These are phyloP conservation scores for Beauveria sp. DNA, from an alignment of 2,329 filamentous ascomycete species.

Conservation along the genomic window DNA sequence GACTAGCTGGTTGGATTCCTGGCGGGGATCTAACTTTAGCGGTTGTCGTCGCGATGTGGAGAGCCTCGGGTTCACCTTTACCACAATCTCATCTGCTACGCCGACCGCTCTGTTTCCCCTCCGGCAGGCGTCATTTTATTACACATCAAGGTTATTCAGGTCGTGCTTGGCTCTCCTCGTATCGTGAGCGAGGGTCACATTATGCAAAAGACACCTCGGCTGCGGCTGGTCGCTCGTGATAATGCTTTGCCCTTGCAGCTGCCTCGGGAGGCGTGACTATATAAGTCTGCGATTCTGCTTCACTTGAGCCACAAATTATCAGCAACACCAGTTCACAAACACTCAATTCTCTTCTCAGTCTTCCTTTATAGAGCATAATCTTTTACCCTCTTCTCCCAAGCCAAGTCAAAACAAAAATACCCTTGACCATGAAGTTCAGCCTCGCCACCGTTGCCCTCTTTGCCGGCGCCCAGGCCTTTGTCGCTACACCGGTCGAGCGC, in stretches of 20 bases:
- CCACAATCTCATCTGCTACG: not conserved
- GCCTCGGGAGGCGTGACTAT: not conserved
- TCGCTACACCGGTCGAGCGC: constrained; percentile 8
- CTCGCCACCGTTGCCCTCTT: constrained; percentile 9
- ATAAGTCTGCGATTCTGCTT: not conserved
- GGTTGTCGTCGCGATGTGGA: not conserved
- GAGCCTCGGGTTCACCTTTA: not conserved
- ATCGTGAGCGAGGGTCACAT: not conserved
- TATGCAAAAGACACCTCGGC: not conserved
- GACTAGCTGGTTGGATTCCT: not conserved
- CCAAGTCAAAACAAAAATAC: not conserved
- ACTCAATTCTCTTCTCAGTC: not conserved
- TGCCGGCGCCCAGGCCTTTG: constrained; percentile 9
- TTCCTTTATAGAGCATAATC: not conserved
- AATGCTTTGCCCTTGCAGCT: not conserved
- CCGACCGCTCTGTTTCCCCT: not conserved
- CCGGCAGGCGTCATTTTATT: not conserved
- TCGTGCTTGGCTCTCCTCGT: not conserved
- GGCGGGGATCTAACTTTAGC: not conserved
- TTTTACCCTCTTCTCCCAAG: not conserved
- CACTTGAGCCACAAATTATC: not conserved
- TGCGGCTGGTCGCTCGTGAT: not conserved
- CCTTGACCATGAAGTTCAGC: constrained; percentile 11
- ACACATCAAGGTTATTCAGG: not conserved
- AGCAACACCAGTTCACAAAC: not conserved